Conservation (phyloP, 345 rosid genomes). For the Litchi chinensis region DNA sequence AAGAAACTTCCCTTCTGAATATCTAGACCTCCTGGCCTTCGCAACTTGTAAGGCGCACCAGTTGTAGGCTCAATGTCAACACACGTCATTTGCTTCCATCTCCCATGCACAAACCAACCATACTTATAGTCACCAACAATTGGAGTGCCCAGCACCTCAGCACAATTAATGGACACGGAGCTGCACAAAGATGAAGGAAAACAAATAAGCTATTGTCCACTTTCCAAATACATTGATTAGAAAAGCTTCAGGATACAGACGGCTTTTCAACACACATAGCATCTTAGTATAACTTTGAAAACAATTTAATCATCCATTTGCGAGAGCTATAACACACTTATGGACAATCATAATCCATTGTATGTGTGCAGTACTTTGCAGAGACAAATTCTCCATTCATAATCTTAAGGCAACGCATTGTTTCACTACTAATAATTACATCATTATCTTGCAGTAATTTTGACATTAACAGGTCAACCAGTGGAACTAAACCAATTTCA, state of each 20-base stretch:
- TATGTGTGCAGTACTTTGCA: not conserved
- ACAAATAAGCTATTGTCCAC: not conserved
- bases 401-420: too few species aligned
- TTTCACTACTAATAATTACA: too few species aligned
- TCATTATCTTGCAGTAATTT: too few species aligned
- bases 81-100: conserved; percentile 86
- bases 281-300: not conserved
- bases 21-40: conserved; percentile 85
- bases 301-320: not conserved
- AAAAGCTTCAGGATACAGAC: not conserved
- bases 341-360: not conserved
- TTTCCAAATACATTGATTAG: not conserved
- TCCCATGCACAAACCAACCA: conserved; percentile 86
- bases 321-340: not conserved
- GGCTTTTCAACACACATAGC: not conserved
- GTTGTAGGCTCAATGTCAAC: conserved; percentile 68
- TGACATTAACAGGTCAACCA: too few species aligned
- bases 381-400: not conserved
- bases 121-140: conserved; percentile 89
- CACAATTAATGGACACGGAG: conserved; percentile 79
- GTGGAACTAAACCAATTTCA: too few species aligned
- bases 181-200: conserved; percentile 38
- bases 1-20: conserved; percentile 93
- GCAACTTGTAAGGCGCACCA: conserved; percentile 73
- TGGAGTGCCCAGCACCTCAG: conserved; percentile 89